A percentile compares a stretch with the other conserved stretches of the same genome.
These are phyloP conservation scores for Asparagopsis taxiformis DNA, from an alignment of 31 red algal species.

Conservation along the genomic window DNA sequence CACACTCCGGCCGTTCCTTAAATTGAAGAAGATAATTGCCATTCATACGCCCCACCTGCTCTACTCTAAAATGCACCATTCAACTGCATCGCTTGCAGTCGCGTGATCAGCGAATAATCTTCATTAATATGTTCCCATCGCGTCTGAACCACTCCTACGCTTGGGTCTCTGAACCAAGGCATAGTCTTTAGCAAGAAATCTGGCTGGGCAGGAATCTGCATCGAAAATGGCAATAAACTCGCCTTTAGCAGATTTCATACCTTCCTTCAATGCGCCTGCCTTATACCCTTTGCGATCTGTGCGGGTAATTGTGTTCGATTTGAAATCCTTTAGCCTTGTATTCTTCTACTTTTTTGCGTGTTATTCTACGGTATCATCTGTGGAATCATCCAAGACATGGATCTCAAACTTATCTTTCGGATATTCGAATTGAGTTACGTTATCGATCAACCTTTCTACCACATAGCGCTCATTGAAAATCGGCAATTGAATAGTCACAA, in stretches of 20 bases:
- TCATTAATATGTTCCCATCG: constrained; percentile 35
- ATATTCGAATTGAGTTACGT: constrained; percentile 13
- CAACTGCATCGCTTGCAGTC: constrained; percentile 23
- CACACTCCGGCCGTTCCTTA: constrained; percentile 47
- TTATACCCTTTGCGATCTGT: constrained; percentile 27
- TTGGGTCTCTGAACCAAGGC: constrained; percentile 6
- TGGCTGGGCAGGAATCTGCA: constrained; percentile 17
- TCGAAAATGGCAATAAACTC: constrained; percentile 41
- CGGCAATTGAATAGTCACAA: constrained; percentile 33
- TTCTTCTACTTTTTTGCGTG: not conserved
- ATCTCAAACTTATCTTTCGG: constrained; percentile 30
- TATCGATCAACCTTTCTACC: constrained; percentile 23
- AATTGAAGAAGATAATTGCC: constrained; percentile 13
- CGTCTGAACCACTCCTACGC: constrained; percentile 16
- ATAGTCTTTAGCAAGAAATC: constrained; percentile 13
- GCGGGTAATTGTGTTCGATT: constrained; percentile 6
- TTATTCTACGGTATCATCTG: constrained; percentile 29
- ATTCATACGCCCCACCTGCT: constrained; percentile 11
- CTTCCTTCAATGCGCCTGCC: constrained; percentile 31
- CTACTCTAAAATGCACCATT: constrained; percentile 34
- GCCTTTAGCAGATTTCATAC: not conserved
- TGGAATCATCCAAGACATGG: constrained; percentile 47
- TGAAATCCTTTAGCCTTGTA: not conserved
- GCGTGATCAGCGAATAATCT: constrained; percentile 11
- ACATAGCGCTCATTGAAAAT: constrained; percentile 33